phyloP scores from a whole-genome alignment of 2,329 filamentous ascomycete genomes.

The Aspergillus amoenus region DNA sequence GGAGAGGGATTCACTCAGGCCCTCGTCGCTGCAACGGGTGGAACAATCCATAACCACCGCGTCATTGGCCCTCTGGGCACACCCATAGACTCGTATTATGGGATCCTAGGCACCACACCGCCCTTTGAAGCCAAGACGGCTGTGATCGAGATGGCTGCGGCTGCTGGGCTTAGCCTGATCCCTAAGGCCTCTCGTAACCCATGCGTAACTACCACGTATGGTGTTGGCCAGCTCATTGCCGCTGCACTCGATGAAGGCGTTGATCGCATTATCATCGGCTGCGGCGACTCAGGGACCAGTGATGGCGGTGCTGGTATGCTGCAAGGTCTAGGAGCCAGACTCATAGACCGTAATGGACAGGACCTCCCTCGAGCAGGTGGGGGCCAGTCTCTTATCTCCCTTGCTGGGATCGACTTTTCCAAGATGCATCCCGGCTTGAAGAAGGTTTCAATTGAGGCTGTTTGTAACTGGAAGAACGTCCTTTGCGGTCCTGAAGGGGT shows the following conservation, averaged over 20 bases:
- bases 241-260: conserved; percentile 49
- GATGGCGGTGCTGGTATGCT: conserved; percentile 57
- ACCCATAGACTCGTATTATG: conserved; percentile 48
- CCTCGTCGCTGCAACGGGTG: conserved; percentile 46
- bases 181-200: conserved; percentile 48
- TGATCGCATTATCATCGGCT: conserved; percentile 50
- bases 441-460: conserved; percentile 47
- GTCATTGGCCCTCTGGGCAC: conserved; percentile 49
- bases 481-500: conserved; percentile 52
- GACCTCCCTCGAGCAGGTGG: conserved; percentile 42
- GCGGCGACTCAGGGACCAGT: conserved; percentile 56
- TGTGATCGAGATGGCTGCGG: conserved; percentile 55
- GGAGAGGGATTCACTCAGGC: conserved; percentile 54
- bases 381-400: conserved; percentile 39
- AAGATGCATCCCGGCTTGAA: conserved; percentile 40
- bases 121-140: conserved; percentile 35
- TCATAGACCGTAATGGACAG: conserved; percentile 41
- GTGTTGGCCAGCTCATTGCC: conserved; percentile 51
- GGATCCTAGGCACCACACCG: conserved; percentile 39
- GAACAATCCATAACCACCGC: conserved; percentile 36
- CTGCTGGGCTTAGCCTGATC: conserved; percentile 53
- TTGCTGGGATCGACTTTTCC: conserved; percentile 44
- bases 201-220: conserved; percentile 51
- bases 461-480: conserved; percentile 54
- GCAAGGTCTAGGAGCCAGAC: conserved; percentile 51